These are phyloP conservation scores for Hymenoscyphus occultus DNA, from an alignment of 2,329 filamentous ascomycete species.

Conservation along the genomic window DNA sequence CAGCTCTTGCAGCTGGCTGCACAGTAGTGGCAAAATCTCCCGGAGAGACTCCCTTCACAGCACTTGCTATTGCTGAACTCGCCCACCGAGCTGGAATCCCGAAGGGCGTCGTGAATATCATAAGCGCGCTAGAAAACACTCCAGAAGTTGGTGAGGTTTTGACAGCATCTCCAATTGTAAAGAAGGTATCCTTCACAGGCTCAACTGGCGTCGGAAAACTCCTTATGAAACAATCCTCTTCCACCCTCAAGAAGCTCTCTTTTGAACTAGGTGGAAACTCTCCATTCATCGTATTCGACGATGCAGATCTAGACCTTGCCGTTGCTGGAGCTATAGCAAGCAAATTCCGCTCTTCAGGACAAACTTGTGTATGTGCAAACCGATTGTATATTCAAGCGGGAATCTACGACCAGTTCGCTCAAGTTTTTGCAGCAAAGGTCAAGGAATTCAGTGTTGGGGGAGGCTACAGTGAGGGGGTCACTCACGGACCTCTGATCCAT, in stretches of 20 bases:
- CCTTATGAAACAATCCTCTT: conserved; percentile 85
- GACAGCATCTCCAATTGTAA: conserved; percentile 72
- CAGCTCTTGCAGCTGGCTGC: conserved; percentile 88
- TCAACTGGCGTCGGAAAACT: conserved; percentile 66
- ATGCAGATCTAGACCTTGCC: conserved; percentile 82
- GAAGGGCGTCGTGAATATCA: conserved; percentile 83
- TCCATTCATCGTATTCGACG: conserved; percentile 95
- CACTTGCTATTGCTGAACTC: conserved; percentile 82
- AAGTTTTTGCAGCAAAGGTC: conserved; percentile 69
- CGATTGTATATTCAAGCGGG: conserved; percentile 75
- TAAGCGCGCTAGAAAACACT: conserved; percentile 79
- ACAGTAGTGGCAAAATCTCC: conserved; percentile 91
- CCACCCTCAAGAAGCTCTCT: conserved; percentile 76
- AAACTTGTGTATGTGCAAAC: conserved; percentile 93
- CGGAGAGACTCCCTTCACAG: conserved; percentile 87
- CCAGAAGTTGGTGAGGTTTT: conserved; percentile 72
- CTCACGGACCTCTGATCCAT: conserved; percentile 84
- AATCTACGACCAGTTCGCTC: conserved; percentile 73
- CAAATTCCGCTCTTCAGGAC: conserved; percentile 92
- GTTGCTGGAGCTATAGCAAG: conserved; percentile 78
- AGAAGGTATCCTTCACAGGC: conserved; percentile 93
- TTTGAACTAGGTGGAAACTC: conserved; percentile 94
- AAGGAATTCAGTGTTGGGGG: conserved; percentile 71
- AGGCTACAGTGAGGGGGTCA: conserved; percentile 67
- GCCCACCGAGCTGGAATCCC: conserved; percentile 85